Percentiles rank a stretch among this genome's conserved stretches.
Conservation (phyloP, 768 basidiomycete genomes). For the Kwoniella botswanensis region DNA sequence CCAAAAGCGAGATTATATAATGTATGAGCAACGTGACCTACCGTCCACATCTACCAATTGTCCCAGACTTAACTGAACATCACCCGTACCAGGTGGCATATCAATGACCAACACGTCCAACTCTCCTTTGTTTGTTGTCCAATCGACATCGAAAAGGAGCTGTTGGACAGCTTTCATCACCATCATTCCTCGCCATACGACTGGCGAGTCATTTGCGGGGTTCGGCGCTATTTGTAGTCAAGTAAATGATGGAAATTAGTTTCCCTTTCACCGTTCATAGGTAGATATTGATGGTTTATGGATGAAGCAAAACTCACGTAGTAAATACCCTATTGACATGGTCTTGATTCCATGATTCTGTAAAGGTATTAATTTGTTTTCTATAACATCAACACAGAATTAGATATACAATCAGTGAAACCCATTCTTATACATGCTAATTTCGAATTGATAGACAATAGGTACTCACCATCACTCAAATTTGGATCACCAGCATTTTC, state of each 20-base stretch:
- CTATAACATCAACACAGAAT: background rate
- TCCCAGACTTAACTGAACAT: slow-evolving; percentile 88
- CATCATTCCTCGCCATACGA: slow-evolving; percentile 97
- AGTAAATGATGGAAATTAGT: background rate
- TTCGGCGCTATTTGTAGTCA: slow-evolving; percentile 58
- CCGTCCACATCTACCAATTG: slow-evolving; percentile 85
- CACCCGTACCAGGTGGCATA: slow-evolving; percentile 97
- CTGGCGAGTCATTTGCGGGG: slow-evolving; percentile 70
- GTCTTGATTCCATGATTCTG: slow-evolving; percentile 86
- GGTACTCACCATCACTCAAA: slow-evolving; percentile 67
- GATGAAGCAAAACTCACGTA: slow-evolving; percentile 58
- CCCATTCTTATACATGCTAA: too few relatives aligned
- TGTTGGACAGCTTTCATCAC: slow-evolving; percentile 98
- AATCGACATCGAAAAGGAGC: slow-evolving; percentile 93
- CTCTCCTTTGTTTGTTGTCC: slow-evolving; percentile 62
- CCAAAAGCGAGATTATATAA: too few relatives aligned
- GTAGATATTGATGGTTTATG: background rate
- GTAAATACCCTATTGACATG: slow-evolving; percentile 97
- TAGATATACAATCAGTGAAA: too few relatives aligned
- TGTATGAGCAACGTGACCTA: slow-evolving; percentile 55
- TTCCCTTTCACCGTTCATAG: background rate
- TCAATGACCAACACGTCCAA: slow-evolving; percentile 89
- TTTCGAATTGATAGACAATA: too few relatives aligned
- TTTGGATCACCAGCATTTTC: slow-evolving; percentile 76
- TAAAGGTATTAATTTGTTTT: slow-evolving; percentile 77